Conservation (phyloP, 2,329 filamentous ascomycete genomes). For the Bertia moriformis region DNA sequence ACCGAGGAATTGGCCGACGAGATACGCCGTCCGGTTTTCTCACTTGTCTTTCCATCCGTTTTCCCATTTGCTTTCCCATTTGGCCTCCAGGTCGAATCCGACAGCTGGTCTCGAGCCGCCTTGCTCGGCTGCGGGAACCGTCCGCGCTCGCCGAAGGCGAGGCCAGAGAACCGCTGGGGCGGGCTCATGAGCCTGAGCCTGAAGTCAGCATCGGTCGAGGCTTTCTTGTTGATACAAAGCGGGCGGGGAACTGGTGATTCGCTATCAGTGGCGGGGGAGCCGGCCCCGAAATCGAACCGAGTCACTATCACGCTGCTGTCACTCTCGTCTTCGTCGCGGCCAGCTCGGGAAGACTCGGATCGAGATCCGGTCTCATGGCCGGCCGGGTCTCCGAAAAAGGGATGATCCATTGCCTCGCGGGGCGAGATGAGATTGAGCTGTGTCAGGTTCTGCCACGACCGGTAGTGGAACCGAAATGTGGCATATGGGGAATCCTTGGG, state of each 20-base stretch:
- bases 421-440: constrained; percentile 29
- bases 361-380: background rate
- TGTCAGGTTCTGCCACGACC: constrained; percentile 31
- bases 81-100: too few relatives aligned
- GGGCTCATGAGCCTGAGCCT: too few relatives aligned
- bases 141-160: background rate
- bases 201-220: too few relatives aligned
- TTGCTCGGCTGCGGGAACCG: background rate
- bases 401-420: background rate
- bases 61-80: too few relatives aligned
- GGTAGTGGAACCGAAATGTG: constrained; percentile 40
- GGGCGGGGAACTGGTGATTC: too few relatives aligned
- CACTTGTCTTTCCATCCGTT: too few relatives aligned
- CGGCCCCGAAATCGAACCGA: background rate
- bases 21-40: background rate
- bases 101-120: too few relatives aligned
- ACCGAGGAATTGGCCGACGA: background rate
- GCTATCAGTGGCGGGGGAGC: background rate
- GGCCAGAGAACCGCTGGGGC: background rate
- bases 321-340: background rate
- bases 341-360: background rate
- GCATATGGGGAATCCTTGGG: constrained; percentile 33
- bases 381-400: background rate
- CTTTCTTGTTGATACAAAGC: too few relatives aligned
- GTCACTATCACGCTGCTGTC: background rate